A percentile compares a stretch with the other conserved stretches of the same genome.
Conservation (phyloP, 768 basidiomycete species). For the Leccinum rimulosum region DNA sequence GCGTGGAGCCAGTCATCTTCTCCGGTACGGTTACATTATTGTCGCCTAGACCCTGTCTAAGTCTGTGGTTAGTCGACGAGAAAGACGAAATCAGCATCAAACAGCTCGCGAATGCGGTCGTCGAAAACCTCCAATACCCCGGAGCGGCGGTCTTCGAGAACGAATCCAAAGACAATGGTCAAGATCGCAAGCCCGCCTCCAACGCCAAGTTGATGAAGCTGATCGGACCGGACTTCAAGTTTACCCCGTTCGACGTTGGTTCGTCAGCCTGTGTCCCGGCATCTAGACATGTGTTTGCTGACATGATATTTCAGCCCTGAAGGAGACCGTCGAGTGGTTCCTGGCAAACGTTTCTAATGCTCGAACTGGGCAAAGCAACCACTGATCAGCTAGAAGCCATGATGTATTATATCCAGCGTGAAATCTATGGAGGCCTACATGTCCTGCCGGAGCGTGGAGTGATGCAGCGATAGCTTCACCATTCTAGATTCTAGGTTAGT, state of each 20-base stretch:
- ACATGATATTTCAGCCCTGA: slow-evolving; percentile 52
- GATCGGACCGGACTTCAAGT: slow-evolving; percentile 72
- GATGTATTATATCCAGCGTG: slow-evolving; percentile 6
- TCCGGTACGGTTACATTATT: slow-evolving; percentile 51
- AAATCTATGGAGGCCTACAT: neutral
- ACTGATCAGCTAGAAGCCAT: slow-evolving; percentile 7
- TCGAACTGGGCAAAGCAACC: slow-evolving; percentile 46
- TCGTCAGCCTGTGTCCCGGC: slow-evolving; percentile 17
- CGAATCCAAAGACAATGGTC: slow-evolving; percentile 70
- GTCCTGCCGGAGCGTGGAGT: neutral
- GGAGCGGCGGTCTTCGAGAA: slow-evolving; percentile 80
- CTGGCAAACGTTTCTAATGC: slow-evolving; percentile 74
- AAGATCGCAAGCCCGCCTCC: slow-evolving; percentile 94
- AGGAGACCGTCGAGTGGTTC: slow-evolving; percentile 85
- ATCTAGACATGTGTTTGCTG: neutral
- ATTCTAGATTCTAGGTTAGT: too few species aligned
- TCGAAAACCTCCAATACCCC: slow-evolving; percentile 74
- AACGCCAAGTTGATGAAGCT: slow-evolving; percentile 82
- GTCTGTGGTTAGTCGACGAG: slow-evolving; percentile 65
- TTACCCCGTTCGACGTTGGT: slow-evolving; percentile 90
- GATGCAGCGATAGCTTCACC: too few species aligned
- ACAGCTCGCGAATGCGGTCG: slow-evolving; percentile 87
- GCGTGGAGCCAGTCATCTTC: slow-evolving; percentile 90
- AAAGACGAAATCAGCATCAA: slow-evolving; percentile 94
- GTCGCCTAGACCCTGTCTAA: neutral